Evolutionary conservation across 208 protist genomes (phyloP), one percentile per base, ranked within the genome.

Genomic region (Trypanosoma melophagium): DNA sequence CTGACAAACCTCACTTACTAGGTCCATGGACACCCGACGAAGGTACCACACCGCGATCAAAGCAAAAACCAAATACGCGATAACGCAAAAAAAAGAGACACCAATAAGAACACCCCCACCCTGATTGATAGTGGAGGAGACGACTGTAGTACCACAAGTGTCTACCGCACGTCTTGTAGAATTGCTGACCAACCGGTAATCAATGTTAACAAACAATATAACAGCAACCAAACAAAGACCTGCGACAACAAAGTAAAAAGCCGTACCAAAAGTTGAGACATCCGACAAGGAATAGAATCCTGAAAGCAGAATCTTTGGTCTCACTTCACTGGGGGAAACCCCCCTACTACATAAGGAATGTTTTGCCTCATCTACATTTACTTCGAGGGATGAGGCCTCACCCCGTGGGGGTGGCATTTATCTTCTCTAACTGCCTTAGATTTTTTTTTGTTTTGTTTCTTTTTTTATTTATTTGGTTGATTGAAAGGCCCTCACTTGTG

Each of bases 11-110:
- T 60, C 31, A 10, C 44, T 13, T 28, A 61, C 54, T 10, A 69
- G 2, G 0, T 19, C 16, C 13, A 60, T 53, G 0, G 54, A 60
- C 25, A 54, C 12, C 17, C 44, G 54, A n/a, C 55, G 21, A 24
- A 61, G 4, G 17, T 53, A 61, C 40, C 53, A 53, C 22, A 55
- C 44, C 25, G 14, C 22, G 24, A 22, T 0, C 7, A 60, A 1
- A 3, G 53, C 25, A 60, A 68, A 51, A 68, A 59, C 28, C 38
- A 59, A 51, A 51, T 60, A 68, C 7, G 40, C 8, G 24, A 60
- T 3, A 19, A 69, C 14, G 31, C 31, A 55, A 17, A 22, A 5
- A 19, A 41, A 42, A 52, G 64, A 69, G 2, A 60, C 55, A 24
- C 55, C 53, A 41, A 62, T 53, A 1, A 69, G 55, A 17, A 69